These are phyloP conservation scores for Triticum turgidum DNA, from an alignment of 176 grass and related monocot genomes.

Conservation along the genomic window DNA sequence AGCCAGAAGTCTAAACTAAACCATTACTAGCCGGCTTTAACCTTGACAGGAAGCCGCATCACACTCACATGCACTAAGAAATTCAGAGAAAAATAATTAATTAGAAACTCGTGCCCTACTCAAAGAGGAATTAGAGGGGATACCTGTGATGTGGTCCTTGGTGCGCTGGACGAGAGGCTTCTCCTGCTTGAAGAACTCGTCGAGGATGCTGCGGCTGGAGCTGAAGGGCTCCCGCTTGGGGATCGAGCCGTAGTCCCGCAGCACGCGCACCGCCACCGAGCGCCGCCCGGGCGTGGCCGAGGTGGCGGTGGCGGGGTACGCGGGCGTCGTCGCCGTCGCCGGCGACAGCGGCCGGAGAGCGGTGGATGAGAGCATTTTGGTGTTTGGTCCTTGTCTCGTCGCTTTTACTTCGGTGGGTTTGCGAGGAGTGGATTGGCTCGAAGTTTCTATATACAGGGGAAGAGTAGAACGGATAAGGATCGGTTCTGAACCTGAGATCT, in stretches of 20 bases:
- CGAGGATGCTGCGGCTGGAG: conserved; percentile 61
- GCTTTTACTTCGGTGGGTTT: background rate
- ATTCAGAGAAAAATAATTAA: background rate
- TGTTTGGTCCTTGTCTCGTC: background rate
- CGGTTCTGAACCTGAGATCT: conserved; percentile 3
- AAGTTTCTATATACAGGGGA: conserved; percentile 14
- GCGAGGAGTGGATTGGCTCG: background rate
- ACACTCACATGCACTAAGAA: conserved; percentile 13
- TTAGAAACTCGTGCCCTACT: background rate
- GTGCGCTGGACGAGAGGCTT: conserved; percentile 68
- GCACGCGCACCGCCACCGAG: conserved; percentile 27
- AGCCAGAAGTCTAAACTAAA: background rate
- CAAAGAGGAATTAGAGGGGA: background rate
- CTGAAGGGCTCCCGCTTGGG: conserved; percentile 78
- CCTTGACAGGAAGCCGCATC: conserved; percentile 26
- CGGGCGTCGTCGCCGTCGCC: background rate
- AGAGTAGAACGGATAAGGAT: conserved; percentile 63
- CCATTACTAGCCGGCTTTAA: background rate
- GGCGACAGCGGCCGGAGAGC: conserved; percentile 38
- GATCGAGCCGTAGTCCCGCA: conserved; percentile 66
- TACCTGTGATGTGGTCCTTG: conserved; percentile 75
- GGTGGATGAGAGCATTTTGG: conserved; percentile 56
- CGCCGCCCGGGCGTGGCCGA: background rate
- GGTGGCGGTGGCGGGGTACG: background rate
- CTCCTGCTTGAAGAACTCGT: conserved; percentile 47